Evolutionary conservation across 306 rosid genomes (phyloP), one percentile per base, ranked within the genome.

Genomic region (Dicorynia guianensis): DNA sequence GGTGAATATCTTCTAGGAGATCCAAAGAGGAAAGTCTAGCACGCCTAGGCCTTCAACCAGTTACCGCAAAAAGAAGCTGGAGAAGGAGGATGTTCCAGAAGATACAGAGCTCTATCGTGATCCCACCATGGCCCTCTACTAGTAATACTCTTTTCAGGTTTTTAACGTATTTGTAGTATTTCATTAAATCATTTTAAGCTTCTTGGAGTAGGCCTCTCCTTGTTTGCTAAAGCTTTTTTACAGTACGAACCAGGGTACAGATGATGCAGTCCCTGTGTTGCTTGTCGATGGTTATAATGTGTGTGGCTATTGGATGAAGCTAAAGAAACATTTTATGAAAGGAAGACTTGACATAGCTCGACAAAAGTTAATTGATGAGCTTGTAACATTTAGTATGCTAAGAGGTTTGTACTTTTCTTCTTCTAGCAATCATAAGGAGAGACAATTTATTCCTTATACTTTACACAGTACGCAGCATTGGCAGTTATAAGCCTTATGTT

Each of bases 201-300:
- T 70, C 52, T 57, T 47, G 67, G 50, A 50, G 63, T 33, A 30
- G 40, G 52, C 44, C 20, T 40, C 40, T 35, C 54, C 6, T 15
- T 76, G 52, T 34, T 66, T 61, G 38, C 72, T 83, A 18, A 74
- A 46, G 42, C 35, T 72, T 12, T 40, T 44, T 50, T 57, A 54
- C 93, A 91, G 97, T 78, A 90, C 98, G 46, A 83, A 91, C 79
- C 89, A 79, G 86, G 97, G 93, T 35, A n/a, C 87, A 57, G 89
- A 90, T 57, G 65, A 52, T 43, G 95, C 92, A 0, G 88, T 84
- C 57, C 98, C 95, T 38, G 96, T 94, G 5, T 81, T 94, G 90
- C 96, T 92, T 71, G 98, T 90, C 5, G 96, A 94, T 83, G 97
- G 98, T 18, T 94, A 94, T 71, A 94, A 94, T 79, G 95, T 94